Conservation (phyloP, 2,329 filamentous ascomycete genomes). For the Aspergillus chevalieri region DNA sequence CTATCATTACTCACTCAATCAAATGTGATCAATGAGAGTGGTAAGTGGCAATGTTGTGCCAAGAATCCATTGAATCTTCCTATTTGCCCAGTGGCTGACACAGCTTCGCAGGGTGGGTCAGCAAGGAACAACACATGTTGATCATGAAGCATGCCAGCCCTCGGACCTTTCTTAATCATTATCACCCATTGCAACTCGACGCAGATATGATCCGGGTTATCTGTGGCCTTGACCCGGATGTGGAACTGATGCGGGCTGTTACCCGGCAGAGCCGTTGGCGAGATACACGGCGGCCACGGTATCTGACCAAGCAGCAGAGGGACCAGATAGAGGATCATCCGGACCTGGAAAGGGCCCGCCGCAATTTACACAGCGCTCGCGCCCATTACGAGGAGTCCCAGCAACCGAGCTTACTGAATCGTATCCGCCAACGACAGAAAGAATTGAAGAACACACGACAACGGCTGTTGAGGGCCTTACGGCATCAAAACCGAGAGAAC, state of each 20-base stretch:
- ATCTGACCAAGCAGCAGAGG: slow-evolving; percentile 8
- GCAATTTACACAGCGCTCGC: not conserved
- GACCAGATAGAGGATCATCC: slow-evolving; percentile 9
- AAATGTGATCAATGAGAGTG: too few relatives aligned
- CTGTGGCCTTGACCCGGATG: slow-evolving; percentile 7
- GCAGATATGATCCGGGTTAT: slow-evolving; percentile 12
- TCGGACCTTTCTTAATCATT: slow-evolving; percentile 13
- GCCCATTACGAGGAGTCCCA: slow-evolving; percentile 6
- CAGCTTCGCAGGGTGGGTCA: too few relatives aligned
- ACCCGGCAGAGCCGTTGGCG: slow-evolving; percentile 9
- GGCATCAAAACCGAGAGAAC: slow-evolving; percentile 9
- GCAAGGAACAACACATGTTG: too few relatives aligned
- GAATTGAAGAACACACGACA: slow-evolving; percentile 13
- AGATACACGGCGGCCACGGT: slow-evolving; percentile 9
- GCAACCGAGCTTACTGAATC: slow-evolving; percentile 4
- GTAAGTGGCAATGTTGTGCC: too few relatives aligned
- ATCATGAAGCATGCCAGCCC: too few relatives aligned
- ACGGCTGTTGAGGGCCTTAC: slow-evolving; percentile 7
- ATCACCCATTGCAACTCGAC: slow-evolving; percentile 11
- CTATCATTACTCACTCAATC: too few relatives aligned
- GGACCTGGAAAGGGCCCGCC: slow-evolving; percentile 9
- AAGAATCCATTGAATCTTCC: too few relatives aligned
- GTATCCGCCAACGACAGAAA: slow-evolving; percentile 7
- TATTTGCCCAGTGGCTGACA: too few relatives aligned
- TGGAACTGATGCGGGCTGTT: slow-evolving; percentile 11